Percentiles rank a stretch among this genome's conserved stretches.
phyloP scores from a whole-genome alignment of 1,284 basidiomycete genomes.

The Sporisorium graminicola region DNA sequence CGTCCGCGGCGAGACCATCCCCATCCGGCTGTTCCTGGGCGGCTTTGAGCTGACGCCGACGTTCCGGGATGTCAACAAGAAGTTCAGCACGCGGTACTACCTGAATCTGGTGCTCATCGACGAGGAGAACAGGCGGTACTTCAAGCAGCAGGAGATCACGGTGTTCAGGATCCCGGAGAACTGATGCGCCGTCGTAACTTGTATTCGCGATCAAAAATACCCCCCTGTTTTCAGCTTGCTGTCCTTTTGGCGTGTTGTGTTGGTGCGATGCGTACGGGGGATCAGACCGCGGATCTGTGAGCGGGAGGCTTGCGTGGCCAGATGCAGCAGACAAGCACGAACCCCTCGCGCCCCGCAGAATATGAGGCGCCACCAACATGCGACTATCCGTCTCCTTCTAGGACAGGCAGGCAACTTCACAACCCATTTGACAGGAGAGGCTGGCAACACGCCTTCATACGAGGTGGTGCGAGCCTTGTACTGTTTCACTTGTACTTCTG shows the following conservation, averaged over 20 bases:
- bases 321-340: background rate
- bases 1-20: constrained; percentile 96
- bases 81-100: constrained; percentile 96
- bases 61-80: constrained; percentile 99
- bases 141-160: constrained; percentile 75
- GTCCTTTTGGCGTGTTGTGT: background rate
- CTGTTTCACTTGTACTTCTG: background rate
- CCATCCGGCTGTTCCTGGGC: constrained; percentile 95
- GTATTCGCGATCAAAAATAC: background rate
- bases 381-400: too few species aligned
- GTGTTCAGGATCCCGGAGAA: constrained; percentile 59
- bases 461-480: background rate
- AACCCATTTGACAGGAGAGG: background rate
- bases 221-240: background rate
- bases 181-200: background rate
- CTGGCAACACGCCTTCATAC: too few species aligned
- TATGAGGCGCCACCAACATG: background rate
- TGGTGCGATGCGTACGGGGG: background rate
- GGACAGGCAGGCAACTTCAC: background rate
- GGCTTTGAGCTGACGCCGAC: constrained; percentile 98
- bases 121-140: constrained; percentile 95
- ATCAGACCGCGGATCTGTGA: background rate
- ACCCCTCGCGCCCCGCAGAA: background rate
- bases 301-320: background rate
- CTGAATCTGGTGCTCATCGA: constrained; percentile 93